These are phyloP conservation scores for Stephania japonica DNA, from an alignment of 164 flowering plant genomes.

Conservation along the genomic window DNA sequence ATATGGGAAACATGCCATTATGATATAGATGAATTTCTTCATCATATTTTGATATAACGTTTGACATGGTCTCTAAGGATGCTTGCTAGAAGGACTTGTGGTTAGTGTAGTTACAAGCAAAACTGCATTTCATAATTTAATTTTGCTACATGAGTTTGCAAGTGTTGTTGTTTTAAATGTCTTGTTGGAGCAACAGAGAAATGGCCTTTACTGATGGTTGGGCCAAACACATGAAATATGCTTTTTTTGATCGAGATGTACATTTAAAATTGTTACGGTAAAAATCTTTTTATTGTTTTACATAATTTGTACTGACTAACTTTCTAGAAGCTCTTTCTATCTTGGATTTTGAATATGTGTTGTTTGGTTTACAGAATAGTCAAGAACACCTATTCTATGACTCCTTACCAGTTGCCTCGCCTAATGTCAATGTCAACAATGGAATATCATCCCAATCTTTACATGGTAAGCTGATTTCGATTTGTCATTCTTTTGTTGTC, in stretches of 20 bases:
- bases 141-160: too few relatives aligned
- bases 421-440: slow-evolving; percentile 15
- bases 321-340: background rate
- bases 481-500: background rate
- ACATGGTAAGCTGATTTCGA: slow-evolving; percentile 26
- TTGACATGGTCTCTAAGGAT: too few relatives aligned
- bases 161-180: too few relatives aligned
- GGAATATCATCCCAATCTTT: slow-evolving; percentile 16
- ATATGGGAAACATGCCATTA: too few relatives aligned
- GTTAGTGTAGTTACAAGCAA: too few relatives aligned
- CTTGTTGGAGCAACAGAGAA: background rate
- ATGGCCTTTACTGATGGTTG: background rate
- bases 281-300: background rate
- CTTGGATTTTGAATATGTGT: slow-evolving; percentile 6
- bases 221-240: background rate
- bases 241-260: background rate
- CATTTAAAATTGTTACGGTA: background rate
- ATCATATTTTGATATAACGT: too few relatives aligned
- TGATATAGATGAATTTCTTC: too few relatives aligned
- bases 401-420: slow-evolving; percentile 13
- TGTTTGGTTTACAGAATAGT: slow-evolving; percentile 29
- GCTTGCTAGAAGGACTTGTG: too few relatives aligned
- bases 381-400: slow-evolving; percentile 22
- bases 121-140: background rate
- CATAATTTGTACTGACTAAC: background rate